A percentile compares a stretch with the other conserved stretches of the same genome.
Evolutionary conservation across 176 grass and related monocot genomes (phyloP).

Genomic region (Ananas comosus): DNA sequence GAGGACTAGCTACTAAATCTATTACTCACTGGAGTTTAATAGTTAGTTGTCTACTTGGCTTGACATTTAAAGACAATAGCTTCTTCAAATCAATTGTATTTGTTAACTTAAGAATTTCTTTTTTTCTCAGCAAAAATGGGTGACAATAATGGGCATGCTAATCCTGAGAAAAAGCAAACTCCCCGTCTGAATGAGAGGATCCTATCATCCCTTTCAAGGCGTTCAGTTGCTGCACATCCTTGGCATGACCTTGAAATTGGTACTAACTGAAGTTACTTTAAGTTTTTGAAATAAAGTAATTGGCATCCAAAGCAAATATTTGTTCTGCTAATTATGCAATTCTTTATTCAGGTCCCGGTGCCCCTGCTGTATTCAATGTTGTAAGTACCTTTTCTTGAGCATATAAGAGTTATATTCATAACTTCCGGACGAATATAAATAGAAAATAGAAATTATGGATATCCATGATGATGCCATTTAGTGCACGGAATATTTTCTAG

Average conservation of each 20-base stretch:
- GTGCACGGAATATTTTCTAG: too few species aligned
- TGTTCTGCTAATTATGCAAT: neutral
- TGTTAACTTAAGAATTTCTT: neutral
- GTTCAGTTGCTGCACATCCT: constrained; percentile 84
- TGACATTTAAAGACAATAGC: neutral
- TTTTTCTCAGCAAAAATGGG: constrained; percentile 32
- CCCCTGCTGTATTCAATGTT: constrained; percentile 83
- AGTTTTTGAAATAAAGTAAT: too few species aligned
- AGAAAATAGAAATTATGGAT: too few species aligned
- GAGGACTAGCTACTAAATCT: too few species aligned
- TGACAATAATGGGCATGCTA: constrained; percentile 17
- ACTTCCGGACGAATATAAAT: too few species aligned
- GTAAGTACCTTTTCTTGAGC: constrained; percentile 45
- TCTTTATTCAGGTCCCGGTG: constrained; percentile 45
- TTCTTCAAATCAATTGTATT: neutral
- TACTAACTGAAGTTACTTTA: neutral
- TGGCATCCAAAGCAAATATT: neutral
- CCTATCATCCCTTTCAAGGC: constrained; percentile 70
- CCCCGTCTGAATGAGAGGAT: constrained; percentile 90
- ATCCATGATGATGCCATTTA: too few species aligned
- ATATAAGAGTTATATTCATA: too few species aligned
- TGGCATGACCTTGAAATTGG: constrained; percentile 98
- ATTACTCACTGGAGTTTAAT: too few species aligned
- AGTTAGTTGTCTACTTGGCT: too few species aligned
- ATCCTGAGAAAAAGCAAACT: constrained; percentile 12